Base-by-base conservation (phyloP, 164 flowering plant species). In the Chimonanthus praecox region DNA sequence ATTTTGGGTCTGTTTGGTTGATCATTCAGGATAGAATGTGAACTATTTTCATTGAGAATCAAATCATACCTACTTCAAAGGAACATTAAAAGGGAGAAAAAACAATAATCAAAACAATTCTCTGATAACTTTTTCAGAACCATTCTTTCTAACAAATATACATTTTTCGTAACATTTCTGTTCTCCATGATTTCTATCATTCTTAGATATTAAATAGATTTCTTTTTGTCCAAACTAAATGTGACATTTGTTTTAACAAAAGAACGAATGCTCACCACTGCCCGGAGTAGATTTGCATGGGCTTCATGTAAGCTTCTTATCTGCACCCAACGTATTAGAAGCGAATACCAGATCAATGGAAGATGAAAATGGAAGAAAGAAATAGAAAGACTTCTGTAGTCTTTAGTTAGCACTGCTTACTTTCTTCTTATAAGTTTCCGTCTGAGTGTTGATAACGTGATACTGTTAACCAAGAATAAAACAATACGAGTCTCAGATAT, bases 401-500 rank as follows among this genome's bases (percentile, higher is more conserved):
- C 16, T n/a, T n/a, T 3, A n/a, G n/a, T 54, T 5, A 54, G 4
- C 2, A n/a, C 10, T 54, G 67, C 80, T 69, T 45, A 89, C 92
- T 89, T 87, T 89, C 72, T 87, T 89, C 82, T 54, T 82, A 83
- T 16, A 73, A 13, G 89, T 89, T 0, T 83, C 84, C 2, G 86
- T 83, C 73, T 79, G 85, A 58, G 82, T 86, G 74, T 69, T 76
- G 79, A 89, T 78, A 74, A 75, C 82, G 47, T 85, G 89, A 68
- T 74, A 81, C 89, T 89, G 89, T 64, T 54, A 58, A 71, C 69
- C 67, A 63, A 75, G 33, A 33, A 65, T 18, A 8, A 4, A 48
- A 74, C 5, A 64, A 6, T 3, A 7, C 43, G 15, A 8, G 16
- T 58, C 20, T 74, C 72, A 71, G 49, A 7, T 48, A 71, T 3